These are phyloP conservation scores for Handroanthus guayacan DNA, from an alignment of 257 asterid species.

Conservation along the genomic window DNA sequence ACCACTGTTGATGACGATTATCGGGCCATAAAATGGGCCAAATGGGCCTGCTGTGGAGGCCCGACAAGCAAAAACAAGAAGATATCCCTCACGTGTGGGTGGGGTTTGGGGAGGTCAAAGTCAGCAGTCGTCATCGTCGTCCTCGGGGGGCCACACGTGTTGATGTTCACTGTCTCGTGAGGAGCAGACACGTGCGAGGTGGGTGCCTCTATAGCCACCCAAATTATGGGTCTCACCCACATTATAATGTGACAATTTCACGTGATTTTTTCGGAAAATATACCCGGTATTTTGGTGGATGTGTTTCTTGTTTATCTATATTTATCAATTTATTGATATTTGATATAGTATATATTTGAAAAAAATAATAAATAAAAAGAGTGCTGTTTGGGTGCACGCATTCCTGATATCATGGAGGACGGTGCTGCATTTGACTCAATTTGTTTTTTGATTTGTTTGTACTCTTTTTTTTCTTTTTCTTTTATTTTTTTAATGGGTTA, in stretches of 20 bases:
- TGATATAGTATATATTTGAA: slow-evolving; percentile 12
- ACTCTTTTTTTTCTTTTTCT: too few species aligned
- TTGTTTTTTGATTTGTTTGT: background rate
- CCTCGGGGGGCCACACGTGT: slow-evolving; percentile 39
- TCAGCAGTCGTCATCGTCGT: background rate
- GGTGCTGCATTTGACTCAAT: slow-evolving; percentile 15
- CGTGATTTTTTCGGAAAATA: slow-evolving; percentile 37
- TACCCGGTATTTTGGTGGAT: slow-evolving; percentile 28
- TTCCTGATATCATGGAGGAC: slow-evolving; percentile 12
- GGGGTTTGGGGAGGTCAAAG: slow-evolving; percentile 33
- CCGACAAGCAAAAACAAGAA: slow-evolving; percentile 40
- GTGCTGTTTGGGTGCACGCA: slow-evolving; percentile 13
- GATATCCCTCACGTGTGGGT: slow-evolving; percentile 48
- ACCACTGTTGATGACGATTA: slow-evolving; percentile 6
- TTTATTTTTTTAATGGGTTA: too few species aligned
- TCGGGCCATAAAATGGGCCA: slow-evolving; percentile 33
- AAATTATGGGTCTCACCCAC: slow-evolving; percentile 33
- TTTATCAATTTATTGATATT: background rate
- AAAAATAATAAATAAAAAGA: background rate
- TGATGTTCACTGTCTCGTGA: slow-evolving; percentile 32
- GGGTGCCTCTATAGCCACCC: slow-evolving; percentile 21
- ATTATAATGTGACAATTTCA: slow-evolving; percentile 35
- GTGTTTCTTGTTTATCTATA: slow-evolving; percentile 25
- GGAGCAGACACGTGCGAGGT: slow-evolving; percentile 40
- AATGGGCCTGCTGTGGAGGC: slow-evolving; percentile 25